A percentile compares a stretch with the other conserved stretches of the same genome.
Conservation (phyloP, 306 rosid species). For the Sechiopsis laciniata region DNA sequence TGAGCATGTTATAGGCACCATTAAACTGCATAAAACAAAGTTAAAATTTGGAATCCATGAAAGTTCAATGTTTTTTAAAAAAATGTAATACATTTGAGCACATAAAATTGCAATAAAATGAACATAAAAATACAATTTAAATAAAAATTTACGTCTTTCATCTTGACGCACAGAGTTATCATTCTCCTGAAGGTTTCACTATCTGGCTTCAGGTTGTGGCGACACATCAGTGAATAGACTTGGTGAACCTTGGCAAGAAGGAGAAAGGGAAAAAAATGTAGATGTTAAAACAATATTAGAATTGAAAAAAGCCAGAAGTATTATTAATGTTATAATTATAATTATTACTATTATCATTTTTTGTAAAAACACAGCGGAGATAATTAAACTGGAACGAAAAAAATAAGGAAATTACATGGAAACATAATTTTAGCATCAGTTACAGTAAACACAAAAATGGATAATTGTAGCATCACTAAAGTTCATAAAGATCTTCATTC, state of each 20-base stretch:
- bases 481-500: slow-evolving; percentile 1
- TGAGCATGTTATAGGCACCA: slow-evolving; percentile 56
- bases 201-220: slow-evolving; percentile 37
- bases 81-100: slow-evolving; percentile 17
- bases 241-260: slow-evolving; percentile 47
- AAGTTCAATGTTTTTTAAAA: slow-evolving; percentile 19
- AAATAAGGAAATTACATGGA: slow-evolving; percentile 5
- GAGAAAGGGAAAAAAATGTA: too few species aligned
- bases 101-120: slow-evolving; percentile 23
- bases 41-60: slow-evolving; percentile 13
- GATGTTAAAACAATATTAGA: not conserved
- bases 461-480: not conserved
- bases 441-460: not conserved
- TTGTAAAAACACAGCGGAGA: not conserved
- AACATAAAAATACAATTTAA: slow-evolving; percentile 10
- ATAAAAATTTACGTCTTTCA: slow-evolving; percentile 64
- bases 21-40: slow-evolving; percentile 48
- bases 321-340: too few species aligned
- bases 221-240: slow-evolving; percentile 48
- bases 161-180: slow-evolving; percentile 51
- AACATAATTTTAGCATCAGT: not conserved
- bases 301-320: not conserved
- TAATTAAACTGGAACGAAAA: not conserved
- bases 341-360: too few species aligned
- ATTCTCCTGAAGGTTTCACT: slow-evolving; percentile 58